Base-by-base conservation (phyloP, 768 basidiomycete species). In the Hericium alpestre region DNA sequence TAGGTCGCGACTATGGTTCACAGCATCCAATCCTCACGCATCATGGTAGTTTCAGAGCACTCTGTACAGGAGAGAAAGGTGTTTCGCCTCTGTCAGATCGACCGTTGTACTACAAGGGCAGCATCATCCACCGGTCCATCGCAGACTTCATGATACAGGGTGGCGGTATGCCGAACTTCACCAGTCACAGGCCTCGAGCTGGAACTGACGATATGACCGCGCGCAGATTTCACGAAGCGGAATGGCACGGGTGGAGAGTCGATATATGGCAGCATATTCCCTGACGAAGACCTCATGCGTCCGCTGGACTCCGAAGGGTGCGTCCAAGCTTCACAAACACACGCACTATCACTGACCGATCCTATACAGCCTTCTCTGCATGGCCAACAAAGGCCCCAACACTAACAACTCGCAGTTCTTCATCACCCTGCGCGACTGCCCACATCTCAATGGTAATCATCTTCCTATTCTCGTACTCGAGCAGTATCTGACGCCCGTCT, bases 401-500 rank as follows among this genome's bases (percentile, higher is more conserved):
- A 93, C 92, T 38, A 94, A 93, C 61, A 83, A 85, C 39, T 88
- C 86, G 1, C 92, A 94, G 61, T 94, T 87, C 66, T 93, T 94
- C 66, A 75, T 93, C 59, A 91, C 92, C 20, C 76, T 94, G 11
- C 76, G 79, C n/a, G 77, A 80, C 15, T 83, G 87, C 59, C 80
- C 84, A 3, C 88, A 91, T 66, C 69, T 91, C 48, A 78, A 87
- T 65, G 90, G 90, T 74, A 70, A 71, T 71, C 63, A 67, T 56
- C 70, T 66, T 65, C 71, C 59, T 69, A 39, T 72, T 72, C 32
- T 64, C 71, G 71, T 51, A 12, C 37, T 13, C n/a, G 49, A 13
- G 9, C 20, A 12, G 48, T 10, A 55, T 16, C 27, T 47, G 66
- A 68, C 56, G 72, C 75, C 39, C 22, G 70, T 54, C 67, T 69